These are phyloP conservation scores for Exsudoporus floridanus DNA, from an alignment of 1,284 basidiomycete species.

Conservation along the genomic window DNA sequence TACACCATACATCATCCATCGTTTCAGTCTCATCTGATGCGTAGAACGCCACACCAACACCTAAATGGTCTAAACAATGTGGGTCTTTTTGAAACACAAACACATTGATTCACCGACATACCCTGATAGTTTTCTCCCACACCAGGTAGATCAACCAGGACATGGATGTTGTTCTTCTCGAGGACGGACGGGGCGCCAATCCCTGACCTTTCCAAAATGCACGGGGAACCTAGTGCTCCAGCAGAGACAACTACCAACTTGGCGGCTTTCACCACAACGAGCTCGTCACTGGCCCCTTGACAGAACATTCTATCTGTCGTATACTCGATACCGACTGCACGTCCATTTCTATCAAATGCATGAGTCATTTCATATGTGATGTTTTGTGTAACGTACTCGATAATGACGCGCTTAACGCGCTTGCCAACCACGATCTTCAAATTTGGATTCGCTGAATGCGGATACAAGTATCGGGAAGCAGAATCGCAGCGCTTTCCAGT, in stretches of 20 bases:
- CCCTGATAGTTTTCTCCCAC: no score
- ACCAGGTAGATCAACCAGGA: no score
- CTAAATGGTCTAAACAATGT: conserved; percentile 43
- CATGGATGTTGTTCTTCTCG: no score
- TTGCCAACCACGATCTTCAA: conserved; percentile 41
- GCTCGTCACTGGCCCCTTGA: conserved; percentile 22
- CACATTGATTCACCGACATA: no score
- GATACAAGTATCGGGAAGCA: conserved; percentile 59
- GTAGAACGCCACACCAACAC: conserved; percentile 37
- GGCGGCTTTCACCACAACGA: conserved; percentile 35
- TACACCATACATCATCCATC: conserved; percentile 43
- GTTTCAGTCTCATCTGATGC: conserved; percentile 44
- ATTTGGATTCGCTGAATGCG: conserved; percentile 44
- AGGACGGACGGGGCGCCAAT: no score
- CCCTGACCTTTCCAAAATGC: no score
- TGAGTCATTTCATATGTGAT: not conserved
- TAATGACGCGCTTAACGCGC: conserved; percentile 47
- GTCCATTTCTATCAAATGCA: conserved; percentile 39
- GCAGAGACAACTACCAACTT: no score
- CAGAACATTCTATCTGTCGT: conserved; percentile 37
- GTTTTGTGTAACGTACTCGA: conserved; percentile 40
- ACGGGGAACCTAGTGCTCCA: no score
- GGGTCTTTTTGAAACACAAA: no score
- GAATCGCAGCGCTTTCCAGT: conserved; percentile 59
- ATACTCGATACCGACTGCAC: conserved; percentile 60